Conservation (phyloP, 164 flowering plant genomes). For the Santalum album region DNA sequence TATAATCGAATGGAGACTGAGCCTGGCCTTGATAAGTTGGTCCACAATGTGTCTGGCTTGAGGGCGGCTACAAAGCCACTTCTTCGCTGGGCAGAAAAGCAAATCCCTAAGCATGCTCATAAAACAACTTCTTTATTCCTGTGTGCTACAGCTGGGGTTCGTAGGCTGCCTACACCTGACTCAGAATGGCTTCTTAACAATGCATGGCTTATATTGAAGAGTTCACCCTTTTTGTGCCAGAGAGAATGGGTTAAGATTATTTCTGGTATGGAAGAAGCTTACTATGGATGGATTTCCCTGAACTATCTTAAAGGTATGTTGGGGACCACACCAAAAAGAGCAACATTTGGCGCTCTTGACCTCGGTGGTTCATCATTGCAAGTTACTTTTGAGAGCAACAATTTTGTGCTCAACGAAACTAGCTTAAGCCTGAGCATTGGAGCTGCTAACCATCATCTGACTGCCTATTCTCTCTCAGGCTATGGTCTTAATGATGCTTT, state of each 20-base stretch:
- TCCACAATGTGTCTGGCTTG: conserved; percentile 67
- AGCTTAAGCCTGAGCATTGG: conserved; percentile 77
- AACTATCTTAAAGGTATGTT: conserved; percentile 61
- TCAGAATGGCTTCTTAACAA: conserved; percentile 81
- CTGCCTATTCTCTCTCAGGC: conserved; percentile 89
- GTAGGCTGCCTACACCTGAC: conserved; percentile 64
- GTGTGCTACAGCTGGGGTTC: conserved; percentile 95
- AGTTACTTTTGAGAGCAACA: conserved; percentile 81
- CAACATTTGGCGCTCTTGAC: conserved; percentile 92
- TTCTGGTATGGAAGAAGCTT: conserved; percentile 92
- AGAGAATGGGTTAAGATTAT: conserved; percentile 80
- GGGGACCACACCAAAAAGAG: conserved; percentile 48
- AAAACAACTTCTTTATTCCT: conserved; percentile 71
- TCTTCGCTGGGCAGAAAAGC: conserved; percentile 83
- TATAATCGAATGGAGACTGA: conserved; percentile 96
- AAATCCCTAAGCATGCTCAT: conserved; percentile 79
- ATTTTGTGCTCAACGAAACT: conserved; percentile 36
- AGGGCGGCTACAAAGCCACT: conserved; percentile 71
- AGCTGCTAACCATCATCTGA: conserved; percentile 64
- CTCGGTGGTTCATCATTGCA: conserved; percentile 97
- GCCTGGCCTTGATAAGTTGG: conserved; percentile 90
- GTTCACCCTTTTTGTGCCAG: conserved; percentile 59
- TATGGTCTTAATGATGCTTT: conserved; percentile 98
- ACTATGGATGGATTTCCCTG: conserved; percentile 95
- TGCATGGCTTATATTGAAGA: conserved; percentile 66